Conservation (phyloP, 805 yeast species). For the Grigorovia transvaalensis region DNA sequence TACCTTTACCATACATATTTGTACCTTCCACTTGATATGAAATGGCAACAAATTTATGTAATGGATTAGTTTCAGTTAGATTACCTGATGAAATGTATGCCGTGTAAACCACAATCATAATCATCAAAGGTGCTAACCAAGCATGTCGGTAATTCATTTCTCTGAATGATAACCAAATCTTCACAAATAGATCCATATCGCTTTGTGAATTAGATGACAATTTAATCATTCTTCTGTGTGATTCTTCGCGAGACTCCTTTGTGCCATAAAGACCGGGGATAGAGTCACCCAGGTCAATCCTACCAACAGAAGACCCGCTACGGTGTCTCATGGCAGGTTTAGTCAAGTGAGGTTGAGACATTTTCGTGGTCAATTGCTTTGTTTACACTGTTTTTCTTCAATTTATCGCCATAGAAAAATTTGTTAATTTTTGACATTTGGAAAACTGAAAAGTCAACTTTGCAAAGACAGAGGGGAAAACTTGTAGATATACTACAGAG, state of each 20-base stretch:
- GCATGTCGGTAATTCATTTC: constrained; percentile 38
- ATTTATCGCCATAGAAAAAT: not conserved
- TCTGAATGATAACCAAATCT: constrained; percentile 46
- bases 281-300: constrained; percentile 60
- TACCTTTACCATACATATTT: constrained; percentile 75
- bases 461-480: not conserved
- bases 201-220: constrained; percentile 22
- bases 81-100: constrained; percentile 49
- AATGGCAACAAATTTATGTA: constrained; percentile 52
- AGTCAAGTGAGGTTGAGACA: not conserved
- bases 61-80: constrained; percentile 46
- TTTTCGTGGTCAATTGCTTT: not conserved
- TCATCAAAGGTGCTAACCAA: constrained; percentile 60
- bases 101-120: constrained; percentile 33
- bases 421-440: not conserved
- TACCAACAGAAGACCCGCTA: constrained; percentile 63
- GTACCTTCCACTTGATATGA: constrained; percentile 56
- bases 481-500: not conserved
- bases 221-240: constrained; percentile 6
- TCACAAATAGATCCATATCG: constrained; percentile 45
- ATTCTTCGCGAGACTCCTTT: constrained; percentile 16
- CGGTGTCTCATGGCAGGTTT: constrained; percentile 12
- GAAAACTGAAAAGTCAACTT: not conserved
- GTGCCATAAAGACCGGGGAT: constrained; percentile 21
- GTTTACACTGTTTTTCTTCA: not conserved